phyloP scores from a whole-genome alignment of 2,329 filamentous ascomycete genomes.

The Fusarium secorum region DNA sequence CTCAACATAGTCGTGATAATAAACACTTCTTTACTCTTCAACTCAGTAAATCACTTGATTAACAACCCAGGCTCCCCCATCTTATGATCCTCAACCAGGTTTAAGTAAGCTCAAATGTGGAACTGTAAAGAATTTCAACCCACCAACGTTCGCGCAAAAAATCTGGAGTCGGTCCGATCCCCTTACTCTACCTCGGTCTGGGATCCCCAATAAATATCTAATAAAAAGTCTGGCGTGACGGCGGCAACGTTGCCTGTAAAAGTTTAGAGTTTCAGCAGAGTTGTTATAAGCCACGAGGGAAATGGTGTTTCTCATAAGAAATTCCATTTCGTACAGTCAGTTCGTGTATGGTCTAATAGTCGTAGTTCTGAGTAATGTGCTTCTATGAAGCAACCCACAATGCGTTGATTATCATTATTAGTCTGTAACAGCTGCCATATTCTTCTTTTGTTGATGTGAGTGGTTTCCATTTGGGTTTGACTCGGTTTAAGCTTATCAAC shows the following conservation, averaged over 20 bases:
- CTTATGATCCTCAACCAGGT: slow-evolving; percentile 6
- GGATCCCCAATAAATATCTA: not conserved
- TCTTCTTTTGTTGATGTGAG: not conserved
- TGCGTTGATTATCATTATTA: not conserved
- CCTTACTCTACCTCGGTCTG: slow-evolving; percentile 14
- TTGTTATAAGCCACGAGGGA: not conserved
- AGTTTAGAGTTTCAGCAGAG: not conserved
- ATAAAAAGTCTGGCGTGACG: not conserved
- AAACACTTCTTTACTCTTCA: not conserved
- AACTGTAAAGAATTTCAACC: slow-evolving; percentile 25
- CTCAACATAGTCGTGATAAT: not conserved
- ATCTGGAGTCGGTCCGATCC: slow-evolving; percentile 30
- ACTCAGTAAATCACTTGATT: not conserved
- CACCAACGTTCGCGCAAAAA: slow-evolving; percentile 17
- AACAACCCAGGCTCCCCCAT: not conserved
- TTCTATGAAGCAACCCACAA: not conserved
- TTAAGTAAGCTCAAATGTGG: slow-evolving; percentile 25
- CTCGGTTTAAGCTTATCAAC: slow-evolving; percentile 16
- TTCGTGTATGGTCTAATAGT: not conserved
- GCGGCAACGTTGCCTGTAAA: not conserved
- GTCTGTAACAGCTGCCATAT: not conserved
- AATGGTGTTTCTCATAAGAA: not conserved
- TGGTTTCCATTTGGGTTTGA: not conserved
- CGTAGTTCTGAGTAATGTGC: not conserved
- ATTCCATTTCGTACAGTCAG: not conserved